Evolutionary conservation across 2,329 filamentous ascomycete genomes (phyloP).

Genomic region (Xylariaceae sp.): DNA sequence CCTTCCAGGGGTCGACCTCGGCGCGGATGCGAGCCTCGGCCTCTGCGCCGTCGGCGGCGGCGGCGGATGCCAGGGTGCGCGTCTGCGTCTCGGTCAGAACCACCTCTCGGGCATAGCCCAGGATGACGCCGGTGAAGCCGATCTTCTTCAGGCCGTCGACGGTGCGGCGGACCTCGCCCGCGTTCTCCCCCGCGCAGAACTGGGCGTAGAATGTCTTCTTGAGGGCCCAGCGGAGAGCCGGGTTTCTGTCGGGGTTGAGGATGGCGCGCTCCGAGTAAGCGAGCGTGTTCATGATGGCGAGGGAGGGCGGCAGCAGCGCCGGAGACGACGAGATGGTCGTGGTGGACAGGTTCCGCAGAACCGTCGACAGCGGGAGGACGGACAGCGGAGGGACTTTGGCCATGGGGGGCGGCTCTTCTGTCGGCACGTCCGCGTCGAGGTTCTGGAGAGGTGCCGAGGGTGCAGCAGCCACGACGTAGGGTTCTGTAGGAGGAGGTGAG

Average conservation of each 20-base stretch:
- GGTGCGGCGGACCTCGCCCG: constrained; percentile 58
- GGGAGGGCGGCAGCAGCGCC: constrained; percentile 60
- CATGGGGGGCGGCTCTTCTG: constrained; percentile 9
- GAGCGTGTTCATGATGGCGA: constrained; percentile 59
- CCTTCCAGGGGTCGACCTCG: constrained; percentile 64
- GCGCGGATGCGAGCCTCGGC: constrained; percentile 41
- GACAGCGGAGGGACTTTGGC: constrained; percentile 41
- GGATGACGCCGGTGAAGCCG: constrained; percentile 76
- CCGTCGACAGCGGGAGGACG: constrained; percentile 56
- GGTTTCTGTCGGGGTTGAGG: constrained; percentile 69
- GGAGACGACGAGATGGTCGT: constrained; percentile 64
- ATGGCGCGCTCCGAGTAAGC: constrained; percentile 60
- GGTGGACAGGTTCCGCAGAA: constrained; percentile 63
- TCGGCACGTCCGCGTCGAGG: constrained; percentile 11
- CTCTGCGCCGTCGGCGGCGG: constrained; percentile 38
- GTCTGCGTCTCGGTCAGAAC: constrained; percentile 55
- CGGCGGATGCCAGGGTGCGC: constrained; percentile 32
- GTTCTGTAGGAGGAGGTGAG: constrained; percentile 15
- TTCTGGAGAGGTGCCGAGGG: constrained; percentile 8
- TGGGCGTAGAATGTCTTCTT: constrained; percentile 84
- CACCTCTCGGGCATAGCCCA: constrained; percentile 78
- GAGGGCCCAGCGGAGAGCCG: constrained; percentile 59
- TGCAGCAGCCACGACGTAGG: constrained; percentile 10
- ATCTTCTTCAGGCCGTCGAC: constrained; percentile 60
- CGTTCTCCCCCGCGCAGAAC: constrained; percentile 79